Evolutionary conservation across 148 eudicot genomes (phyloP), one percentile per base, ranked within the genome.

Genomic region (Dianthus caryophyllus): DNA sequence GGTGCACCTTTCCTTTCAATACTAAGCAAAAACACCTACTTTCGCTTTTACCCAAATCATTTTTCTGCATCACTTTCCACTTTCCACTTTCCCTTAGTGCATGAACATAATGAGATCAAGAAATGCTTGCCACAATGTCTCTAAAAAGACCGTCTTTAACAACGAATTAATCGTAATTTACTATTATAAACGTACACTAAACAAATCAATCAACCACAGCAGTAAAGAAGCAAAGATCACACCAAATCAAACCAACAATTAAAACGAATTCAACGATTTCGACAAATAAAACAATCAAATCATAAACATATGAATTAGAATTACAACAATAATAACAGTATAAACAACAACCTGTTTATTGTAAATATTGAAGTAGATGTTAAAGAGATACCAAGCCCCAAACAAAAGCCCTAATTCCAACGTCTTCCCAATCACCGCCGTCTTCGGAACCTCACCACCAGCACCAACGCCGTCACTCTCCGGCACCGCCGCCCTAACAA

Each of bases 311-410:
- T 12, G 8, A 26, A 20, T 14, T 4, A 27, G 1, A 3, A 53
- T 18, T n/a, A 5, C 21, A 36, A 61, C 31, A 29, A 31, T 4
- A 27, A 4, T 8, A 20, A 9, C 22, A 31, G 2, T 55, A 33
- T 53, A 22, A 22, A 5, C 17, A 36, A 61, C 26, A 29, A 70
- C 97, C 97, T 91, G 97, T 77, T 91, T 91, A 73, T 88, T 91
- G 36, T 91, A 91, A 66, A 91, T 88, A 63, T 88, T 88, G 87
- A 88, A 91, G 85, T 86, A 87, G 50, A 90, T 88, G 65, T 94
- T 90, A 68, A 94, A 90, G 11, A 87, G 65, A 68, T 85, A 90
- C 96, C 93, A 90, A 12, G 84, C 76, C 46, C 84, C 94, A 57
- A 90, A 85, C 76, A 83, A 69, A 9, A 79, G 24, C 58, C 96